Evolutionary conservation across 306 rosid genomes (phyloP).

Genomic region (Prunus campanulata): DNA sequence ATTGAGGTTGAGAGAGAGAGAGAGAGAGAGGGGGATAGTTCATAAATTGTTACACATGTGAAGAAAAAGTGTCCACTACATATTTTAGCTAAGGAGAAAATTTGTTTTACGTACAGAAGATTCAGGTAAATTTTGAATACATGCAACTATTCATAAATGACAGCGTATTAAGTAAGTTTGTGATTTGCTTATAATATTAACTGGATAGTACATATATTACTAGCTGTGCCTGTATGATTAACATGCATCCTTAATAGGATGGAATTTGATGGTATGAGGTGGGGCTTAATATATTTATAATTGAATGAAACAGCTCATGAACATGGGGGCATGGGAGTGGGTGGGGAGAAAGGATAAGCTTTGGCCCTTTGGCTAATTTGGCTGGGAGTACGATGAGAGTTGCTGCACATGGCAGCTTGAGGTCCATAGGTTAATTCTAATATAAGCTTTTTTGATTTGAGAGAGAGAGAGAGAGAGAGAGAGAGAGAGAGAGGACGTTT

Average conservation of each 20-base stretch:
- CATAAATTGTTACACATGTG: too few relatives aligned
- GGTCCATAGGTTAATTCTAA: background rate
- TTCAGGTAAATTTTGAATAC: background rate
- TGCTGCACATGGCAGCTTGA: slow-evolving; percentile 9
- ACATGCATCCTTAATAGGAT: background rate
- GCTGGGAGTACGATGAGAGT: slow-evolving; percentile 2
- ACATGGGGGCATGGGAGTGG: background rate
- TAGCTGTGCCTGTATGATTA: background rate
- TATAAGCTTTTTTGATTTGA: background rate
- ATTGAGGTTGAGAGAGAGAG: too few relatives aligned
- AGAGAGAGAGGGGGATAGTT: too few relatives aligned
- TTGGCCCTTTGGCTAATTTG: background rate
- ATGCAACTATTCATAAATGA: background rate
- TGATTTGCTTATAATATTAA: too few relatives aligned
- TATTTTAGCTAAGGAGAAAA: background rate
- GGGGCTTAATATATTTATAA: background rate
- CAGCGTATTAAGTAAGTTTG: background rate
- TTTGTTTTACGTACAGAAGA: background rate
- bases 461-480: background rate
- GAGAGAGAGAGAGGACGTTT: background rate
- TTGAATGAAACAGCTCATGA: slow-evolving; percentile 11
- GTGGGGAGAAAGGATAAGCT: slow-evolving; percentile 4
- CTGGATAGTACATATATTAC: background rate
- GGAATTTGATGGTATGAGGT: background rate
- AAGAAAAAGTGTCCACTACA: too few relatives aligned